Conservation (phyloP, 306 rosid genomes). For the Trichosanthes cucumerina region DNA sequence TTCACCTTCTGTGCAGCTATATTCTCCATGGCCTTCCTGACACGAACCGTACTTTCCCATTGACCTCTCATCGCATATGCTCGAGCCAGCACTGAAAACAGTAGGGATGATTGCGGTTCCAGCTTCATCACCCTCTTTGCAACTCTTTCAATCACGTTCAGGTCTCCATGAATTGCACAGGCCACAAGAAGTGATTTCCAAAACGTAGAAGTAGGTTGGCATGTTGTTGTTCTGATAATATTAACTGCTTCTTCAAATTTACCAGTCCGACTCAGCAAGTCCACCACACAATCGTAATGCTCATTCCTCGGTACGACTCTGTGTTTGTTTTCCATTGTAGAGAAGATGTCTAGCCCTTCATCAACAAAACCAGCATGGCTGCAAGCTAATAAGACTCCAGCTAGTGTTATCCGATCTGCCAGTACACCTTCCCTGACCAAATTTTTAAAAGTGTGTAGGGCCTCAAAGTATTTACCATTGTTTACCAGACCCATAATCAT, state of each 20-base stretch:
- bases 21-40: slow-evolving; percentile 37
- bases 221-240: slow-evolving; percentile 36
- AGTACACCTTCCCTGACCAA: slow-evolving; percentile 26
- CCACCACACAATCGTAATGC: slow-evolving; percentile 44
- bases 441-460: slow-evolving; percentile 34
- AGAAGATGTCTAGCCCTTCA: slow-evolving; percentile 49
- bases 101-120: slow-evolving; percentile 43
- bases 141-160: slow-evolving; percentile 45
- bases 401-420: slow-evolving; percentile 55
- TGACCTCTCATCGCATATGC: slow-evolving; percentile 48
- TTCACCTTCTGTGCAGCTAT: slow-evolving; percentile 23
- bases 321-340: slow-evolving; percentile 47
- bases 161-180: slow-evolving; percentile 36
- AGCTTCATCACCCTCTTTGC: slow-evolving; percentile 45
- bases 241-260: slow-evolving; percentile 50
- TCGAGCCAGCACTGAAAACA: slow-evolving; percentile 45
- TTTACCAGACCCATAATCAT: slow-evolving; percentile 49
- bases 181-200: slow-evolving; percentile 53
- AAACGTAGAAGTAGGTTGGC: slow-evolving; percentile 24
- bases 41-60: slow-evolving; percentile 71
- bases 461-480: slow-evolving; percentile 37
- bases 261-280: slow-evolving; percentile 59
- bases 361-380: slow-evolving; percentile 48
- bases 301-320: slow-evolving; percentile 45
- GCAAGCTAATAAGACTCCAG: slow-evolving; percentile 64